Base-by-base conservation (phyloP, 2,329 filamentous ascomycete genomes). In the Calonectria pseudoturangicola region DNA sequence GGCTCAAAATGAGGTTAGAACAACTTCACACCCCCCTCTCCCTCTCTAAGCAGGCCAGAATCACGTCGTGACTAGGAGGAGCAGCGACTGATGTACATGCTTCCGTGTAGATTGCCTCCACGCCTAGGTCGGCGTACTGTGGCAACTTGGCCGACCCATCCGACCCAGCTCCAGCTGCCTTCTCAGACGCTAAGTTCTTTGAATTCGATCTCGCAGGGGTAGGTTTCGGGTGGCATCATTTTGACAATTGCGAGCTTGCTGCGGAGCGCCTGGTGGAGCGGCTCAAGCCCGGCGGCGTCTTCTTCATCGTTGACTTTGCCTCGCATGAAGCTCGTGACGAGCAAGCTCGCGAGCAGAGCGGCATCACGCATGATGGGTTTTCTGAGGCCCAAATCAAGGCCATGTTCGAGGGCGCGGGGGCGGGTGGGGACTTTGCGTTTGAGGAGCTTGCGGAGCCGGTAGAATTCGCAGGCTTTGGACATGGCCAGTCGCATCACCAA, bases 231-330 rank as follows among this genome's bases (percentile, higher is more conserved):
- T 89, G 92, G 75, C 92, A 93, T 82, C 93, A 94, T 81, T 93
- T 94, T 68, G 89, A 91, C 73, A 87, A 95, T 77, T 91, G 93
- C 4, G 86, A 85, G 2, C 84, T 92, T 36, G 90, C 92, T 0
- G 88, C 93, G 6, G 84, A 84, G 73, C 86, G 89, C 60, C 84
- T 96, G 43, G 90, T 87, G 4, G 86, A 90, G 79, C 88, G 93
- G 12, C 84, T 96, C 71, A 89, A 88, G 74, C 88, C 89, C 3
- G 93, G 92, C 4, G 94, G 94, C 13, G 89, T 92, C 1, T 85
- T 94, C 54, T 84, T 94, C 62, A 89, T 95, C 68, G 85, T 93
- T 56, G 93, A 95, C 79, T 92, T 95, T 72, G 79, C 93, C 21
- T 86, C 91, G 10, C 90, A 93, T 75, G 86, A 76, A 58, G 81